phyloP scores from a whole-genome alignment of 352 stramenopile species.

The Phytophthora ohioensis region DNA sequence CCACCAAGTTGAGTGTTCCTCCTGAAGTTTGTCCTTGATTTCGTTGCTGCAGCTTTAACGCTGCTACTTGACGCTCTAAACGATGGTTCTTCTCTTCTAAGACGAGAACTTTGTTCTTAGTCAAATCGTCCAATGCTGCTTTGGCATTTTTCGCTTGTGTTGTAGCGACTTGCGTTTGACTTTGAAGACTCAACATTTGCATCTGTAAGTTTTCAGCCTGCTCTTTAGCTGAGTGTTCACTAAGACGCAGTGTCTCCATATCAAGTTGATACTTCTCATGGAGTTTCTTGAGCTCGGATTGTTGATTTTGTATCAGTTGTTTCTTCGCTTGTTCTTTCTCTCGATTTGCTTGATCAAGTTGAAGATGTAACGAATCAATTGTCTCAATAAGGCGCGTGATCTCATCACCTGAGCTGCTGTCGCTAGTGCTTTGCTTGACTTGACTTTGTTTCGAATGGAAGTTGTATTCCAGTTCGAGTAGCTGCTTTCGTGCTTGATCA shows the following conservation, averaged over 20 bases:
- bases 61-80: conserved; percentile 60
- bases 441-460: conserved; percentile 52
- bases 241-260: conserved; percentile 70
- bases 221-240: conserved; percentile 69
- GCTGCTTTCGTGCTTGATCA: conserved; percentile 58
- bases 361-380: conserved; percentile 68
- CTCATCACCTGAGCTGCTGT: conserved; percentile 42
- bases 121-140: conserved; percentile 60
- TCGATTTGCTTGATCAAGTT: conserved; percentile 60
- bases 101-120: conserved; percentile 50
- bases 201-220: conserved; percentile 52
- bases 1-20: conserved; percentile 2
- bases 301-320: conserved; percentile 50
- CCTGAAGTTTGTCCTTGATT: conserved; percentile 20
- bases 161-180: conserved; percentile 57
- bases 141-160: conserved; percentile 65
- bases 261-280: conserved; percentile 75
- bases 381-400: conserved; percentile 73
- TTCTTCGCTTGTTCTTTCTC: conserved; percentile 51
- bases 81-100: conserved; percentile 78
- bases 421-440: conserved; percentile 17
- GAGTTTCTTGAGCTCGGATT: conserved; percentile 65
- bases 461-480: conserved; percentile 58
- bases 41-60: conserved; percentile 47
- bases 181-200: conserved; percentile 62